These are phyloP conservation scores for Geotrichum australiense DNA, from an alignment of 1,139 yeast genomes.

Conservation along the genomic window DNA sequence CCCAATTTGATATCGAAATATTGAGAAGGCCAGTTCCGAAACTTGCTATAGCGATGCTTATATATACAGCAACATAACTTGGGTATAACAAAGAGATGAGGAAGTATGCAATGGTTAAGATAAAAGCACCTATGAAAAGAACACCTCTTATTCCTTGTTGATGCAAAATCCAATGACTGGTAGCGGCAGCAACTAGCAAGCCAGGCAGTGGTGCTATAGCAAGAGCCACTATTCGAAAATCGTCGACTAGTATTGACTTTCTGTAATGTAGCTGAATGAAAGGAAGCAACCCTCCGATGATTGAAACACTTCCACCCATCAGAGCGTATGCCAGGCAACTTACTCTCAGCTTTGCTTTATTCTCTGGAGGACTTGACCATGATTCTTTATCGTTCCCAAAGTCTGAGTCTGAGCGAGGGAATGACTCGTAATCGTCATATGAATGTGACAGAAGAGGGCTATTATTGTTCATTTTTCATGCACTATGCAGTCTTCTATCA, in stretches of 20 bases:
- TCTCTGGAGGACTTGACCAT: conserved; percentile 14
- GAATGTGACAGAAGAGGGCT: conserved; percentile 8
- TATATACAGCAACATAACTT: conserved; percentile 38
- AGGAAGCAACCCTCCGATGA: conserved; percentile 45
- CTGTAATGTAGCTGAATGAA: conserved; percentile 35
- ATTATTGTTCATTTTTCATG: too few species aligned
- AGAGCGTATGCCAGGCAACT: conserved; percentile 24
- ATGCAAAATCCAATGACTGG: conserved; percentile 34
- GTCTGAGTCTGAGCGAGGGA: conserved; percentile 11
- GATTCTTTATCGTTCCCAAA: conserved; percentile 15
- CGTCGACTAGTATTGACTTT: conserved; percentile 6
- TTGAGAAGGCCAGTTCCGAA: conserved; percentile 49
- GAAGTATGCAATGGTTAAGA: conserved; percentile 36
- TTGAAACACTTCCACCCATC: conserved; percentile 41
- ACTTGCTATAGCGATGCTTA: conserved; percentile 53
- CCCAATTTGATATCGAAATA: conserved; percentile 50
- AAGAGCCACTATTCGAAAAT: conserved; percentile 12
- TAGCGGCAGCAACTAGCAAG: conserved; percentile 32
- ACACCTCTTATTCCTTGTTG: conserved; percentile 40
- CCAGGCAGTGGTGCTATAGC: conserved; percentile 30
- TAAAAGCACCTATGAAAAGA: conserved; percentile 30
- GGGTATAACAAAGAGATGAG: conserved; percentile 39
- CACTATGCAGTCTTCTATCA: too few species aligned
- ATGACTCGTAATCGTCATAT: conserved; percentile 14
- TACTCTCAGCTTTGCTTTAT: conserved; percentile 21